Evolutionary conservation across 371 early-diverging fungal genomes (phyloP).

Genomic region (Lichtheimia ramosa): DNA sequence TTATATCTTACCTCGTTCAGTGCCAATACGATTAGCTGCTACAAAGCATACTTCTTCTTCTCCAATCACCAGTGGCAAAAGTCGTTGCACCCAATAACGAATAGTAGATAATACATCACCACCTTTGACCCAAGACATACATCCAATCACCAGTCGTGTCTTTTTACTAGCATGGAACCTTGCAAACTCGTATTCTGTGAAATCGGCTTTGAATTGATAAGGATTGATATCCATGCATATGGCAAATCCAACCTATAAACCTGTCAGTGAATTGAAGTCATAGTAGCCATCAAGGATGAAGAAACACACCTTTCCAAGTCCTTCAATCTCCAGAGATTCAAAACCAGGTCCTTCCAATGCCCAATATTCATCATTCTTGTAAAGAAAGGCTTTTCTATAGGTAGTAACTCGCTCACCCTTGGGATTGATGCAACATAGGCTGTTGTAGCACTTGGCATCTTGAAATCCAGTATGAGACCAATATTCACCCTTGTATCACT

Average conservation of each 20-base stretch:
- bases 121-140: constrained; percentile 73
- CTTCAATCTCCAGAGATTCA: constrained; percentile 35
- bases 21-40: constrained; percentile 67
- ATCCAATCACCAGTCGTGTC: constrained; percentile 53
- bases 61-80: constrained; percentile 42
- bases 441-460: constrained; percentile 52
- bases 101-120: constrained; percentile 28
- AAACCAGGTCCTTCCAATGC: constrained; percentile 74
- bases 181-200: constrained; percentile 70
- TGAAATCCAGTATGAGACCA: neutral
- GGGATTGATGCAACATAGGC: constrained; percentile 57
- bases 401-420: constrained; percentile 47
- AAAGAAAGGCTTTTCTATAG: constrained; percentile 76
- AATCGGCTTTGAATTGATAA: constrained; percentile 64
- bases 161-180: constrained; percentile 51
- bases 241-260: constrained; percentile 63
- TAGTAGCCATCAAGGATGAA: no score
- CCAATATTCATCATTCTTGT: constrained; percentile 74
- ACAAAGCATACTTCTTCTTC: constrained; percentile 34
- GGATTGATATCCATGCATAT: constrained; percentile 89
- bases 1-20: constrained; percentile 45
- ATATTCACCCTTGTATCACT: neutral
- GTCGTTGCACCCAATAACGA: constrained; percentile 63
- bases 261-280: neutral
- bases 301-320: constrained; percentile 47